phyloP scores from a whole-genome alignment of 2,329 filamentous ascomycete genomes.

The Pseudogymnoascus pannorum region DNA sequence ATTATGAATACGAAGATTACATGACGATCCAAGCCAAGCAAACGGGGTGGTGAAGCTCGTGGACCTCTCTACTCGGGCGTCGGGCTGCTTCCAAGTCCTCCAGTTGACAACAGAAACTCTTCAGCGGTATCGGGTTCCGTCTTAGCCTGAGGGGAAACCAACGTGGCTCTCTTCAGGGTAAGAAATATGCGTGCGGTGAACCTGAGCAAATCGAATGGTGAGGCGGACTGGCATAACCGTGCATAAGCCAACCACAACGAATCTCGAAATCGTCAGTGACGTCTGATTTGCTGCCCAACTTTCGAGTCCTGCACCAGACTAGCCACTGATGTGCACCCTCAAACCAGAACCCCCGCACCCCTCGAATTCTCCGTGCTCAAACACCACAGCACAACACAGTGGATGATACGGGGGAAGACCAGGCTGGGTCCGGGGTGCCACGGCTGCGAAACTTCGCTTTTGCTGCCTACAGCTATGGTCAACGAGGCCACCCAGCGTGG shows the following conservation, averaged over 20 bases:
- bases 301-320: neutral
- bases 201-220: neutral
- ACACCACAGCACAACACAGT: neutral
- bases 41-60: neutral
- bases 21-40: neutral
- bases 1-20: neutral
- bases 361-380: neutral
- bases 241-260: neutral
- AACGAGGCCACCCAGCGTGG: neutral
- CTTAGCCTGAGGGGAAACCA: neutral
- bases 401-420: neutral
- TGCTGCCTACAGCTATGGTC: neutral
- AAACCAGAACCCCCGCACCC: neutral
- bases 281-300: constrained; percentile 6
- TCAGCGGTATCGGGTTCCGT: neutral
- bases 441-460: neutral
- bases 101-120: neutral
- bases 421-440: neutral
- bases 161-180: neutral
- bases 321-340: neutral
- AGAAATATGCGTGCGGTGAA: neutral
- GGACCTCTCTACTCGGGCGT: neutral
- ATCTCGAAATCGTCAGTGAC: neutral
- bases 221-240: constrained; percentile 3
- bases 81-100: neutral